These are phyloP conservation scores for Candida hungchunana DNA, from an alignment of 805 yeast genomes.

Conservation along the genomic window DNA sequence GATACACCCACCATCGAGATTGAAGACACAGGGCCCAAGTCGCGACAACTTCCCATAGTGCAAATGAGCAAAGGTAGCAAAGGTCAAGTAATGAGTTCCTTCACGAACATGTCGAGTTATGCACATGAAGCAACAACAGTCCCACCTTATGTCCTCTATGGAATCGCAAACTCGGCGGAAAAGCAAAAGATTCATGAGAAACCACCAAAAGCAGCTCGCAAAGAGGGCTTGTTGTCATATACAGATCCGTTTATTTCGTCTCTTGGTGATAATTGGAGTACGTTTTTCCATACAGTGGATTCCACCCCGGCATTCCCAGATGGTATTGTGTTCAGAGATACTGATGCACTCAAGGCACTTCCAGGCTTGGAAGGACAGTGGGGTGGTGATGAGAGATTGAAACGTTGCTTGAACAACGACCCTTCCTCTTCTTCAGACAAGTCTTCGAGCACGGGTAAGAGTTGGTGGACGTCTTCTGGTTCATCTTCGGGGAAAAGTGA, in stretches of 20 bases:
- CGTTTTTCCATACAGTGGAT: conserved; percentile 43
- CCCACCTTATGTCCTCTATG: conserved; percentile 66
- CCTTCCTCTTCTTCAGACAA: conserved; percentile 9
- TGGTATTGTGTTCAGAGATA: conserved; percentile 21
- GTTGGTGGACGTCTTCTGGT: conserved; percentile 9
- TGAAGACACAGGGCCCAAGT: neutral
- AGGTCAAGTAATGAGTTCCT: conserved; percentile 10
- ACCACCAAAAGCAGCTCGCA: conserved; percentile 12
- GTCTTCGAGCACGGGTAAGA: neutral
- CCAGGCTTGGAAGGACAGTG: conserved; percentile 50
- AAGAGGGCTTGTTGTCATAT: conserved; percentile 3
- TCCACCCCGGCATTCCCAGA: conserved; percentile 35
- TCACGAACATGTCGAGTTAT: conserved; percentile 28
- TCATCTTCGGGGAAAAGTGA: conserved; percentile 19
- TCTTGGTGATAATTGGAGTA: conserved; percentile 46
- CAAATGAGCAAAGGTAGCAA: neutral
- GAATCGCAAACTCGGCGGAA: conserved; percentile 33
- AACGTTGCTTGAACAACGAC: conserved; percentile 42
- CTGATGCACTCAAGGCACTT: conserved; percentile 26
- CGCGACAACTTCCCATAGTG: conserved; percentile 2
- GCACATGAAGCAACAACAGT: conserved; percentile 39
- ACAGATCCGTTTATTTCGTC: conserved; percentile 34
- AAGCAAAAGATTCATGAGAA: conserved; percentile 13
- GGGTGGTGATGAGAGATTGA: conserved; percentile 69
- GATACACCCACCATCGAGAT: neutral